Base-by-base conservation (phyloP, 2,329 filamentous ascomycete genomes). In the Chaetomiaceae sp. region DNA sequence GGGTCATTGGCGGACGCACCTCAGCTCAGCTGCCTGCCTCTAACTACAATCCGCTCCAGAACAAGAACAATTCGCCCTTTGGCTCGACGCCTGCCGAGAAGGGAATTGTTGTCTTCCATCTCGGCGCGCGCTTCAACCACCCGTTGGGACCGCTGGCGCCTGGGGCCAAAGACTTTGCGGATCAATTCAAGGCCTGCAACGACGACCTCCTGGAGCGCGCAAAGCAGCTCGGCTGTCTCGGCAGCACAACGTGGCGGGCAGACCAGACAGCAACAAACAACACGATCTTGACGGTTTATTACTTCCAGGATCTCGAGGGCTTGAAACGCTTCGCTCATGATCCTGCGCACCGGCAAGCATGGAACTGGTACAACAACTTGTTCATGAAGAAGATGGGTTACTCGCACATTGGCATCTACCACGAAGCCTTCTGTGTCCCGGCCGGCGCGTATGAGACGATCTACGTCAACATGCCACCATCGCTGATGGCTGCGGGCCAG, bases 301-400 rank as follows among this genome's bases (percentile, higher is more conserved):
- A 78, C 65, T 81, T 80, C 60, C 64, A 66, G 29, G 63, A 67
- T 45, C 47, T 72, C 14, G 72, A 72, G 33, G 67, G 68, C 12
- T 56, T 81, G 14, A 69, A 79, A 56, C 61, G 59, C 14, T 81
- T 76, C 51, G 76, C 77, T 1, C 71, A 77, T 42, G 67, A 66
- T 37, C 56, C 64, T 6, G 45, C 70, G 8, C 78, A 81, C 55
- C 66, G 69, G 11, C 58, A 66, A 30, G 69, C 60, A 0, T 76
- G 73, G 75, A 67, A 72, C 38, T 78, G 70, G 69, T 75, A 69
- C 59, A n/a, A 20, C 65, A 30, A 26, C 3, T 30, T 38, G 14
- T 39, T 39, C 6, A 29, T 29, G 22, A 37, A 36, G 32, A 15
- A 37, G 8, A 6, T 24, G 15, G 35, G 38, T 8, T 46, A 44